Evolutionary conservation across 2,329 filamentous ascomycete species (phyloP), one percentile per base, ranked within the genome.

Genomic region (Rasamsonia emersonii): DNA sequence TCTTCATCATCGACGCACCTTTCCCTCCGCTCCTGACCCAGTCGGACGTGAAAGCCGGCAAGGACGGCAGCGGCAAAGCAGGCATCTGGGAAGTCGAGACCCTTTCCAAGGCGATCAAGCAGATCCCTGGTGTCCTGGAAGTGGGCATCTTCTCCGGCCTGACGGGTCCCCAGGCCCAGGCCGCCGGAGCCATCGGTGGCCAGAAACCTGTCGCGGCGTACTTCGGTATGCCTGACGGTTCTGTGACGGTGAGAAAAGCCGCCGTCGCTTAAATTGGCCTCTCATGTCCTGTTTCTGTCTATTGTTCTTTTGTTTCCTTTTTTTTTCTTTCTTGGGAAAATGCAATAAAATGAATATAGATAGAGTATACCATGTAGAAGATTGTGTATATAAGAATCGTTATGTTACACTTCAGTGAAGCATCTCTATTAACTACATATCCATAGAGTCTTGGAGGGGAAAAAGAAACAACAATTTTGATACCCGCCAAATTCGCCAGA

Each of bases 131-230:
- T 30, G 85, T 98, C 6, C 68, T 95, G 32, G 91, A 94, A 54
- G 88, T 93, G 17, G 91, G 91, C 9, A 71, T 98, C 27, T 98
- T 98, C 65, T 75, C 78, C 24, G 89, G 89, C 3, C 54, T 78
- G 49, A 88, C 89, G 38, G 89, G 89, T 0, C 65, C 75, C 10
- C 70, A 93, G 56, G 73, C 76, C 38, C 73, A 72, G 24, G 65
- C 71, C 33, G 66, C 71, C 37, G 70, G 76, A 42, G 66, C 70
- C 33, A 62, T 76, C 28, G 80, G 82, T 28, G 86, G 84, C 1
- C 86, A 95, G 64, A 93, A 89, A 64, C 91, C 91, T 0, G 73
- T 95, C 9, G 86, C 86, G 17, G 88, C 86, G 15, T 98, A 96
- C 64, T 98, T 96, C 61, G 91, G 91, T 20, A 83, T 91, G 76